phyloP scores from a whole-genome alignment of 2,329 filamentous ascomycete genomes.

The Nectriaceae sp. region DNA sequence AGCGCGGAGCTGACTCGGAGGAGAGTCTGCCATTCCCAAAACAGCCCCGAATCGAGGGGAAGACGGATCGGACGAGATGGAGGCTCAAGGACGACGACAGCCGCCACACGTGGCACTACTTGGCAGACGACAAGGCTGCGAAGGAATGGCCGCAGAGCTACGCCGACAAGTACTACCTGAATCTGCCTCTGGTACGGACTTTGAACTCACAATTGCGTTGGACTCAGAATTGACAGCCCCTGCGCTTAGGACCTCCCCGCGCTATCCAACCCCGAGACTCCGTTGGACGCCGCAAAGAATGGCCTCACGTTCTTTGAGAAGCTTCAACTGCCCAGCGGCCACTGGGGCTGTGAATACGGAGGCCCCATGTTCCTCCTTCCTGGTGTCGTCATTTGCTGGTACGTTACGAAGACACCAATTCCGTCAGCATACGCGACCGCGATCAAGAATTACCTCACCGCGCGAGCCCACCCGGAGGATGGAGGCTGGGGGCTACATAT shows the following conservation, averaged over 20 bases:
- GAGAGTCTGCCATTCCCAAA: constrained; percentile 42
- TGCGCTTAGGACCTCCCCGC: constrained; percentile 73
- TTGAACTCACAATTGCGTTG: too few species aligned
- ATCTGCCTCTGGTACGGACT: constrained; percentile 68
- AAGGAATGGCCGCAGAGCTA: constrained; percentile 81
- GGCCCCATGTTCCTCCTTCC: constrained; percentile 95
- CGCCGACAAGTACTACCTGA: constrained; percentile 89
- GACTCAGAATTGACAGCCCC: too few species aligned
- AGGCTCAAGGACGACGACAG: constrained; percentile 80
- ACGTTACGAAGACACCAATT: constrained; percentile 86
- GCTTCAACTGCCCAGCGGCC: constrained; percentile 83
- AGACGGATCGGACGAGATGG: constrained; percentile 83
- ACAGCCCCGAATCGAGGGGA: constrained; percentile 50
- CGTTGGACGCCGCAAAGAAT: constrained; percentile 78
- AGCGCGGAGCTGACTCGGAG: constrained; percentile 44
- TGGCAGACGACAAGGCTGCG: constrained; percentile 70
- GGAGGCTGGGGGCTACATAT: constrained; percentile 98
- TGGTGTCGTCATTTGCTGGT: constrained; percentile 82
- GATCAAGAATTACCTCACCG: constrained; percentile 90
- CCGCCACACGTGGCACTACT: constrained; percentile 91
- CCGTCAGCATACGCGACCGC: constrained; percentile 78
- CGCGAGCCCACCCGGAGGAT: constrained; percentile 80
- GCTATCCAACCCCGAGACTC: constrained; percentile 69
- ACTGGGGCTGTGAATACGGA: constrained; percentile 98
- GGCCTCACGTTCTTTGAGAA: constrained; percentile 86